These are phyloP conservation scores for Phoma sp. DNA, from an alignment of 2,329 filamentous ascomycete species.

Conservation along the genomic window DNA sequence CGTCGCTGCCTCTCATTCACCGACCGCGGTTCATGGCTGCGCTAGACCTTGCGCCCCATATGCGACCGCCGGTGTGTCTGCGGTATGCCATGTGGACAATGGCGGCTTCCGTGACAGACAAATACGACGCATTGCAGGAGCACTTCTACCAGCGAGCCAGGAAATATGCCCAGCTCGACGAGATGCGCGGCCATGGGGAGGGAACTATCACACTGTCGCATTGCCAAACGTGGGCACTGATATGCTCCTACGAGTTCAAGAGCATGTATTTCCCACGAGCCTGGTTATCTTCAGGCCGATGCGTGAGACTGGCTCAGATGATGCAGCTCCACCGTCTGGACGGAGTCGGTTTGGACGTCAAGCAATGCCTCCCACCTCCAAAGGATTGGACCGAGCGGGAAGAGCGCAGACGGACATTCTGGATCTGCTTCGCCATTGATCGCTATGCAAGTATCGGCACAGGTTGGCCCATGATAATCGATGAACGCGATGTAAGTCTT, in stretches of 20 bases:
- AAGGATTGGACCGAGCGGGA: conserved; percentile 94
- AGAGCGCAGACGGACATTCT: conserved; percentile 90
- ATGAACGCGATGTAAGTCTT: conserved; percentile 77
- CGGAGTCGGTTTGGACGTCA: conserved; percentile 82
- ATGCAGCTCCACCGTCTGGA: conserved; percentile 90
- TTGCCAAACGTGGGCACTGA: conserved; percentile 81
- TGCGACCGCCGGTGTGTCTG: conserved; percentile 84
- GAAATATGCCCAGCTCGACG: conserved; percentile 88
- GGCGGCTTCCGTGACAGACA: conserved; percentile 84
- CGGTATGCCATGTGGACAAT: conserved; percentile 97
- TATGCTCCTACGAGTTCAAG: conserved; percentile 90
- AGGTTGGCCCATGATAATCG: conserved; percentile 94
- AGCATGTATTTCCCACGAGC: conserved; percentile 97
- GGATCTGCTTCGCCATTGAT: conserved; percentile 90
- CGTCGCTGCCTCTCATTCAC: conserved; percentile 86
- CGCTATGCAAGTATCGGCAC: conserved; percentile 95
- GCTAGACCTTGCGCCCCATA: conserved; percentile 85
- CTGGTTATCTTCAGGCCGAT: conserved; percentile 88
- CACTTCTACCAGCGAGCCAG: conserved; percentile 89
- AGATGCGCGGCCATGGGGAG: conserved; percentile 91
- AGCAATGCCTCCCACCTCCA: conserved; percentile 84
- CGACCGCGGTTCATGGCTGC: conserved; percentile 84
- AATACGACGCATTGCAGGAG: conserved; percentile 78
- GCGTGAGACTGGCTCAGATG: conserved; percentile 85
- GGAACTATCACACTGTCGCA: conserved; percentile 84